phyloP scores from a whole-genome alignment of 2,329 filamentous ascomycete genomes.

The Monosporascus sp. region DNA sequence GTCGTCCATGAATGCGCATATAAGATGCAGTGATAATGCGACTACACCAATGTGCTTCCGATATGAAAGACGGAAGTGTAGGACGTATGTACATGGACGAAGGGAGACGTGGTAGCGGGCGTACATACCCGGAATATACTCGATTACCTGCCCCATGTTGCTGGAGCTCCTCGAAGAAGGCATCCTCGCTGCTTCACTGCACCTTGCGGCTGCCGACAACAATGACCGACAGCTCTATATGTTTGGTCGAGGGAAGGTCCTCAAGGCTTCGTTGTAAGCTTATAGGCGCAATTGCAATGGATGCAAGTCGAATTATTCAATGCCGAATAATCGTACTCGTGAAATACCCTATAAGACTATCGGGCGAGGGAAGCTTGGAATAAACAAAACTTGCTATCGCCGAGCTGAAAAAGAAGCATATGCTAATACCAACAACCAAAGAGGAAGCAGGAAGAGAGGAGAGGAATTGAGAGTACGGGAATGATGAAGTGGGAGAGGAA shows the following conservation, averaged over 20 bases:
- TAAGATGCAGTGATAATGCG: not conserved
- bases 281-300: not conserved
- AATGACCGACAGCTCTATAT: not conserved
- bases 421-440: not conserved
- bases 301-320: not conserved
- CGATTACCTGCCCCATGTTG: slow-evolving; percentile 82
- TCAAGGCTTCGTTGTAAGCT: not conserved
- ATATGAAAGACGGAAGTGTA: slow-evolving; percentile 5
- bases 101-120: not conserved
- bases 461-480: not conserved
- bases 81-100: slow-evolving; percentile 1
- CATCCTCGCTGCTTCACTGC: slow-evolving; percentile 36
- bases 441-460: not conserved
- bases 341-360: not conserved
- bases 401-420: not conserved
- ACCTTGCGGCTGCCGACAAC: not conserved
- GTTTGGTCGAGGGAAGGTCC: not conserved
- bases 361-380: slow-evolving; percentile 1
- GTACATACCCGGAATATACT: slow-evolving; percentile 85
- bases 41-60: slow-evolving; percentile 22
- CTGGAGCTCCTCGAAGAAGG: slow-evolving; percentile 42
- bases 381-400: slow-evolving; percentile 6
- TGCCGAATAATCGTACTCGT: not conserved
- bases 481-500: slow-evolving; percentile 5
- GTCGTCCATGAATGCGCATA: not conserved